Percentiles rank a stretch among this genome's conserved stretches.
These are phyloP conservation scores for Phyllosticta paracitricarpa DNA, from an alignment of 2,329 filamentous ascomycete species.

Conservation along the genomic window DNA sequence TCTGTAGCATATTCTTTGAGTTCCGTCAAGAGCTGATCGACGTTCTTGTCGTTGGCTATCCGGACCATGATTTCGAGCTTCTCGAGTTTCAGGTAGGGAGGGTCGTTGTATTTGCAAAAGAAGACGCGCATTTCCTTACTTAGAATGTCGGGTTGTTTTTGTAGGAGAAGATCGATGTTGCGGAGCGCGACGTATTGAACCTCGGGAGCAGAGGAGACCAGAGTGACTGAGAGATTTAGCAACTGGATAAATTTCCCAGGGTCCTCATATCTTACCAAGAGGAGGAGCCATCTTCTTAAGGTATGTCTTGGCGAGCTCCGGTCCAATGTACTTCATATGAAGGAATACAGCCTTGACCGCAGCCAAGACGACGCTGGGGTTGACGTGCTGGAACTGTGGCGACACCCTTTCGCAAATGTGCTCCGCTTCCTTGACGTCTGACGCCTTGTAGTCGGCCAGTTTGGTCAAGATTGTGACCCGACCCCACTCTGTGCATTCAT, in stretches of 20 bases:
- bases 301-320: slow-evolving; percentile 73
- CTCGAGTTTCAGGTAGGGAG: slow-evolving; percentile 92
- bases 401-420: slow-evolving; percentile 95
- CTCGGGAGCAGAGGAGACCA: slow-evolving; percentile 90
- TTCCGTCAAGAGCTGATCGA: slow-evolving; percentile 87
- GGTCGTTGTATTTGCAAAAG: slow-evolving; percentile 99
- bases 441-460: slow-evolving; percentile 74
- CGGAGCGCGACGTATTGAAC: slow-evolving; percentile 94
- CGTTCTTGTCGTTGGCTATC: slow-evolving; percentile 95
- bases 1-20: slow-evolving; percentile 96
- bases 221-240: slow-evolving; percentile 57
- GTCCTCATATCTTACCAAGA: slow-evolving; percentile 51
- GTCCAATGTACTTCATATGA: slow-evolving; percentile 78
- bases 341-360: slow-evolving; percentile 96
- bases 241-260: slow-evolving; percentile 10
- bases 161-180: slow-evolving; percentile 91
- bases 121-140: slow-evolving; percentile 97
- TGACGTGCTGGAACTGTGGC: slow-evolving; percentile 97
- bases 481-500: slow-evolving; percentile 98
- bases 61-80: slow-evolving; percentile 99
- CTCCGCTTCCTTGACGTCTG: slow-evolving; percentile 91
- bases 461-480: slow-evolving; percentile 87
- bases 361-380: slow-evolving; percentile 92
- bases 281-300: slow-evolving; percentile 98
- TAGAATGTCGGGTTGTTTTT: slow-evolving; percentile 91